Evolutionary conservation across 768 basidiomycete species (phyloP), one percentile per base, ranked within the genome.

Genomic region (Grammothele lineata): DNA sequence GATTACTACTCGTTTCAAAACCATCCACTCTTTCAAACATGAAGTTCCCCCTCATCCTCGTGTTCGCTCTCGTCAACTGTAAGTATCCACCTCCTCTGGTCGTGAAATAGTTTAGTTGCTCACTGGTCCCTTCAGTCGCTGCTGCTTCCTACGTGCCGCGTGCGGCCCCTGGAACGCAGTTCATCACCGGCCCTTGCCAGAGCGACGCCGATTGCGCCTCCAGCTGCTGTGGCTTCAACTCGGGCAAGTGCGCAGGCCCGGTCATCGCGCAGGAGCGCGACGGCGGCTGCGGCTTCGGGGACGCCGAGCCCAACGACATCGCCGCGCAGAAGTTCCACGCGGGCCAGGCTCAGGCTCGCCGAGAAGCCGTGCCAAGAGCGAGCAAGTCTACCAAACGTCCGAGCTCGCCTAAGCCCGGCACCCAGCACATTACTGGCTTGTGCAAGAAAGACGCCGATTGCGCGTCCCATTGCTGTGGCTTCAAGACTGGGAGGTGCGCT

Each of bases 391-490:
- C 17, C 11, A 3, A 37, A 15, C 11, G 19, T 12, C 48, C 14
- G 32, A n/a, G 7, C 37, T 34, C 25, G 35, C 41, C 11, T 15
- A 22, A 40, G 21, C 26, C 30, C n/a, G 52, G 51, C 45, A 53
- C 37, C 24, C 42, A 49, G 47, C 49, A 49, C 47, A 45, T 53
- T 47, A 58, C 57, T 44, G 50, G 44, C 32, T 18, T 43, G 8
- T 61, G 59, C 48, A 37, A 37, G 8, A 14, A 23, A 34, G 59
- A 61, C 57, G 49, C 55, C 9, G 59, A 55, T 22, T 61, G 59
- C 50, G 53, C 53, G 37, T 53, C 52, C n/a, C 55, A 53, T 26
- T 61, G 59, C 59, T 61, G 59, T 37, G 59, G 53, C 24, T 61
- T 61, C 55, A 45, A 43, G 22, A 47, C 37, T 25, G 59, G 59